Evolutionary conservation across 140 eudicot genomes (phyloP).

Genomic region (Bidens hawaiensis): DNA sequence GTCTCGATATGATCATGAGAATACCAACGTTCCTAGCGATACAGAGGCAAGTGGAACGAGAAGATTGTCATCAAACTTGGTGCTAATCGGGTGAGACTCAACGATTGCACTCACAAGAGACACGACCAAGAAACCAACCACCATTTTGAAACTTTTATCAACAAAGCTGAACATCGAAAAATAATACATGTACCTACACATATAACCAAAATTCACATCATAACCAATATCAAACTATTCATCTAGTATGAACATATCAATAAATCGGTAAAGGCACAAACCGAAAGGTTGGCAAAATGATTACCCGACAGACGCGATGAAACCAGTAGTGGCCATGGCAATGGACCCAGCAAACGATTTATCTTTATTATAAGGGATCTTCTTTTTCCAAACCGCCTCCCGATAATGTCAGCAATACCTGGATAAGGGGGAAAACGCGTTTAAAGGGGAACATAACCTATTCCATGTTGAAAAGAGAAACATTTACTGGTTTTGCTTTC

Average conservation of each 20-base stretch:
- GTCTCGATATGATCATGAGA: conserved; percentile 13
- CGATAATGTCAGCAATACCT: conserved; percentile 82
- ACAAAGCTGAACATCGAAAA: conserved; percentile 58
- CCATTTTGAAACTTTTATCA: conserved; percentile 43
- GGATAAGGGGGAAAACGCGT: not conserved
- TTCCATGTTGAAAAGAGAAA: too few relatives aligned
- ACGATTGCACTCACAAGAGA: conserved; percentile 54
- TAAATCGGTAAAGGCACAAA: too few relatives aligned
- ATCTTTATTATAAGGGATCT: conserved; percentile 62
- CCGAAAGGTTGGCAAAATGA: not conserved
- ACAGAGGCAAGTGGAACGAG: conserved; percentile 59
- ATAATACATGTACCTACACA: conserved; percentile 56
- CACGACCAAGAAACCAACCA: conserved; percentile 46
- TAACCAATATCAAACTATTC: too few relatives aligned
- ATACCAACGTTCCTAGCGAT: conserved; percentile 46
- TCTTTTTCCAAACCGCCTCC: conserved; percentile 69
- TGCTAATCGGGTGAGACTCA: conserved; percentile 69
- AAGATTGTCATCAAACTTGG: conserved; percentile 63
- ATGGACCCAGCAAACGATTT: conserved; percentile 69
- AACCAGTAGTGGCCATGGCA: conserved; percentile 67
- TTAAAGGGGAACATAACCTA: too few relatives aligned
- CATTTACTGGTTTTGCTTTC: too few relatives aligned
- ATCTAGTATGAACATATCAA: too few relatives aligned
- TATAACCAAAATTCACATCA: not conserved
- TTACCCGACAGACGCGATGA: conserved; percentile 72